Conservation (phyloP, 495 filamentous ascomycete species). For the Penicillium psychrofluorescens region DNA sequence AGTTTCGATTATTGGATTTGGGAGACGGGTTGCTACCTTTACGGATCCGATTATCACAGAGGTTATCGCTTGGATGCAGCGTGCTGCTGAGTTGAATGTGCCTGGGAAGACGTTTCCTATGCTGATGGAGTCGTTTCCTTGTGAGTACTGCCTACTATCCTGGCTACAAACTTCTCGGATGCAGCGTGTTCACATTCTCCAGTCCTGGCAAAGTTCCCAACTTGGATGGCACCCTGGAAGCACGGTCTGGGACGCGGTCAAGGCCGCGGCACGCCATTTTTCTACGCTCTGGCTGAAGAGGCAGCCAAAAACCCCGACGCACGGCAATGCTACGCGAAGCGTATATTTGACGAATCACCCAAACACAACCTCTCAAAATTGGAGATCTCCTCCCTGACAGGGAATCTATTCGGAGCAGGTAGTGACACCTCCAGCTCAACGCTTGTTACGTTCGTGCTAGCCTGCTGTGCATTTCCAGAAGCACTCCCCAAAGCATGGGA, state of each 20-base stretch:
- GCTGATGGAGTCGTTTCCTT: conserved; percentile 53
- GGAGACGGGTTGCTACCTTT: conserved; percentile 23
- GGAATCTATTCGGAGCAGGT: conserved; percentile 27
- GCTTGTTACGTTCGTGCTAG: conserved; percentile 31
- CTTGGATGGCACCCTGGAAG: conserved; percentile 28
- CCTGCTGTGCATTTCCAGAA: conserved; percentile 32
- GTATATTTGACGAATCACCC: conserved; percentile 28
- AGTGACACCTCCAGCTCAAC: conserved; percentile 29
- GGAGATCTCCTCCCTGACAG: conserved; percentile 27
- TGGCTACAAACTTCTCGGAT: no score
- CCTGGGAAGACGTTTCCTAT: conserved; percentile 55
- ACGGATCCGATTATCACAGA: conserved; percentile 39
- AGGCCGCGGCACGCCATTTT: conserved; percentile 27
- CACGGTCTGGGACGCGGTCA: conserved; percentile 26
- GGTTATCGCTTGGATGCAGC: conserved; percentile 34
- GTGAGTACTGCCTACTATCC: conserved; percentile 5
- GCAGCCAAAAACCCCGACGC: conserved; percentile 17
- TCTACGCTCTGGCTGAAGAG: conserved; percentile 34
- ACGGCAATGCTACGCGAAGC: conserved; percentile 27
- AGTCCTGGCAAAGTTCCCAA: conserved; percentile 36
- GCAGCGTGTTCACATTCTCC: no score
- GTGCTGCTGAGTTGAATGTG: conserved; percentile 27
- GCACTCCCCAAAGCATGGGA: conserved; percentile 31
- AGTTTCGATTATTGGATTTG: conserved; percentile 38
- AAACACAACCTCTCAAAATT: conserved; percentile 27